A percentile compares a stretch with the other conserved stretches of the same genome.
Evolutionary conservation across 345 rosid species (phyloP).

Genomic region (Microcos paniculata): DNA sequence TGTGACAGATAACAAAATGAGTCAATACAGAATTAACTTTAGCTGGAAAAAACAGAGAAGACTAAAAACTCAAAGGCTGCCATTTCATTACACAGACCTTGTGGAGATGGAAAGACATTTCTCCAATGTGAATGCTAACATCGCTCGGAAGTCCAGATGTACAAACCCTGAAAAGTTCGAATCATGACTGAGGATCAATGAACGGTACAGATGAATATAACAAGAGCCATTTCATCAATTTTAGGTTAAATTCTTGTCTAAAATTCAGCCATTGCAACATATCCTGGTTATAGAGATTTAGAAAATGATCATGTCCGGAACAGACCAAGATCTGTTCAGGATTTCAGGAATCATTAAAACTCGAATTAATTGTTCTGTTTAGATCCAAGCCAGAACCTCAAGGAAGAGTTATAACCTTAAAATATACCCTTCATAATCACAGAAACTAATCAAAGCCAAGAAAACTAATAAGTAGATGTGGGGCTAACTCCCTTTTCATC

Average conservation of each 20-base stretch:
- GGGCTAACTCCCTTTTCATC: background rate
- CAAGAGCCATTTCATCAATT: no score
- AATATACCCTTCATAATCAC: background rate
- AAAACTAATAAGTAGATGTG: background rate
- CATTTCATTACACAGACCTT: constrained; percentile 41
- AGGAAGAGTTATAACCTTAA: background rate
- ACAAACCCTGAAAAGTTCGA: constrained; percentile 48
- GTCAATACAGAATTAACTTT: background rate
- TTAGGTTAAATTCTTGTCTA: background rate
- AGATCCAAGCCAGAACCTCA: background rate
- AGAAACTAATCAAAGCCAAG: background rate
- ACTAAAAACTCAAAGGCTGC: background rate
- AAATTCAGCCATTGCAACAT: no score
- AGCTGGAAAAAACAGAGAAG: background rate
- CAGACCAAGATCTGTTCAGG: background rate
- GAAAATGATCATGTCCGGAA: background rate
- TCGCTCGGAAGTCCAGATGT: constrained; percentile 75
- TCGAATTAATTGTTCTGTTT: background rate
- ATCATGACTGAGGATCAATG: constrained; percentile 10
- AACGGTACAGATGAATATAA: no score
- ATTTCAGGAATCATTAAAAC: background rate
- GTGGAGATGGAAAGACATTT: constrained; percentile 73
- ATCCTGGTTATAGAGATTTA: background rate
- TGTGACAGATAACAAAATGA: constrained; percentile 18
- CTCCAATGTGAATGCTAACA: constrained; percentile 60